Conservation (phyloP, 148 eudicot genomes). For the Beta vulgaris region DNA sequence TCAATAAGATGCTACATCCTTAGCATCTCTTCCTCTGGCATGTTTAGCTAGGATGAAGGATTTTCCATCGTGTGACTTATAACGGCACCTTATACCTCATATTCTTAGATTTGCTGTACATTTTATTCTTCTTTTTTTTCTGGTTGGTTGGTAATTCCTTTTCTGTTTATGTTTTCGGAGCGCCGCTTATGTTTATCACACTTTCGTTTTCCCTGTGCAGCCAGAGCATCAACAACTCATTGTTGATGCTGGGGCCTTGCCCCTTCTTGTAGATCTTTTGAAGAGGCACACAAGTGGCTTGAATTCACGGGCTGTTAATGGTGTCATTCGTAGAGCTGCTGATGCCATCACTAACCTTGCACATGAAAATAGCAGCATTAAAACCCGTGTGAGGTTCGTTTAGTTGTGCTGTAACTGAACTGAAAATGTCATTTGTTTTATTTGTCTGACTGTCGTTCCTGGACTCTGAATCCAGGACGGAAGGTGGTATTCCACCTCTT, state of each 20-base stretch:
- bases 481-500: slow-evolving; percentile 91
- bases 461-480: slow-evolving; percentile 43
- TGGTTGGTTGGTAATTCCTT: not conserved
- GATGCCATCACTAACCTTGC: slow-evolving; percentile 95
- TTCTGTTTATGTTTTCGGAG: not conserved
- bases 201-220: slow-evolving; percentile 32
- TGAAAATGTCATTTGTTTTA: not conserved
- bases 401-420: not conserved
- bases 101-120: not conserved
- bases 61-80: not conserved
- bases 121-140: not conserved
- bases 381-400: slow-evolving; percentile 71
- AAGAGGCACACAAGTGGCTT: slow-evolving; percentile 48
- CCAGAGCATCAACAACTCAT: slow-evolving; percentile 85
- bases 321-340: slow-evolving; percentile 76
- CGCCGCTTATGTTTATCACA: not conserved
- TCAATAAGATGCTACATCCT: not conserved
- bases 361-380: slow-evolving; percentile 77
- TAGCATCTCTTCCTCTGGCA: not conserved
- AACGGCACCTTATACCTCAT: not conserved
- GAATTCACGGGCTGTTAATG: slow-evolving; percentile 57
- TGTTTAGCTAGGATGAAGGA: not conserved
- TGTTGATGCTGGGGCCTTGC: slow-evolving; percentile 81
- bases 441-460: slow-evolving; percentile 5
- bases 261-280: slow-evolving; percentile 64